Evolutionary conservation across 164 flowering plant species (phyloP), one percentile per base, ranked within the genome.

Genomic region (Stephania japonica): DNA sequence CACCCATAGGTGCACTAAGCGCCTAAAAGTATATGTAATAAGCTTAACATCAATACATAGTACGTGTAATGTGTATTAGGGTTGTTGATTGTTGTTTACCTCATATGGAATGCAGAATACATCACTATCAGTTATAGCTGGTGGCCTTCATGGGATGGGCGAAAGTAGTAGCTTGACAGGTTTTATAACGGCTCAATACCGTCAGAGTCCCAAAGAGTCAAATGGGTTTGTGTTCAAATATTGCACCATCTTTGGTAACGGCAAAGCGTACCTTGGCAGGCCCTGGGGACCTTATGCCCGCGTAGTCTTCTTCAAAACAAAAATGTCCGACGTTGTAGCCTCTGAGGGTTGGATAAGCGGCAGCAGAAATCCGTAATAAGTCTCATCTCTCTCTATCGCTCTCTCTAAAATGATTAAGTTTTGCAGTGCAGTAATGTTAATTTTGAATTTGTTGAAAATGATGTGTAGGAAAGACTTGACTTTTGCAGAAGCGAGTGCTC

Each of bases 211-310:
- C 6, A 53, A 53, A 0, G 72, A 70, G n/a, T 3, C 32, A 18
- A 59, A 32, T 71, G 73, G 65, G 43, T 71, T 71, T 59, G 66
- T 71, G 43, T 71, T 71, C 42, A 71, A 71, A 32, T 4, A 10
- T 7, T 56, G 73, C 25, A 27, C 43, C 10, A 64, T 71, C 24
- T 71, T 27, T 41, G 73, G 65, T 7, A 56, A 14, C 32, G 66
- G 73, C 38, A 1, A 14, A 16, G 24, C 44, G 1, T 71, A 56
- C 62, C 66, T 71, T 24, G 65, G 73, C 8, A 14, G 73, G 10
- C 25, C 73, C 7, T 56, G 73, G 73, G 26, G 73, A 26, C 19
- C 65, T 59, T 71, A 59, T 38, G 61, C 66, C 1, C 61, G 73
- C 11, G 73, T 71, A 8, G 7, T 71, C 7, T 71, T 56, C 26